Base-by-base conservation (phyloP, 1,139 yeast genomes). In the Hemisphaericaspora lyxosophila region DNA sequence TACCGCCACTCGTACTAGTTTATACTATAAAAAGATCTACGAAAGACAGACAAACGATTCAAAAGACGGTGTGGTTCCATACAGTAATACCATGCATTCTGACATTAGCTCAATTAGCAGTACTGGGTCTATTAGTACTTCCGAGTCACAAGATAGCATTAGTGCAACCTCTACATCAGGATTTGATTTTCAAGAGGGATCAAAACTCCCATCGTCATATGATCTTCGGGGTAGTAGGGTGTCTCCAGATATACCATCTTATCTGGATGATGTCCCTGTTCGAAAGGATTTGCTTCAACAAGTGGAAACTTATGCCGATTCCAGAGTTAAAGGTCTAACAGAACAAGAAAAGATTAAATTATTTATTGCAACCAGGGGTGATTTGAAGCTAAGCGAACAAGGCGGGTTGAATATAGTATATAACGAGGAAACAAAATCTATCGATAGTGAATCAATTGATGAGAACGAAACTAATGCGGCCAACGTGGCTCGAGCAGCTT, bases 11-110 rank as follows among this genome's bases (percentile, higher is more conserved):
- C 43, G 46, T 14, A 42, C 36, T 29, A 67, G 73, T 47, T 43
- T 51, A 3, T 71, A 69, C 51, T 70, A 70, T 46, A 51, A 55
- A 26, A 63, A 59, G 43, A 64, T 68, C 8, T 38, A 43, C 7
- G 53, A 49, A 26, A 39, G 45, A 17, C 40, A 29, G 13, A 31
- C 43, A 2, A 46, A 46, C 5, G 47, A 44, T 5, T 24, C 33
- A 17, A 4, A 18, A 11, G 5, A n/a, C 16, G 18, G 6, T n/a
- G 14, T 12, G 9, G 26, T 22, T 22, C 30, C 7, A 9, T n/a
- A 14, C 9, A 26, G 17, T 26, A 34, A 26, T 29, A 33, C 7
- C 29, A 30, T 24, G 33, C 25, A 33, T 7, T 39, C 47, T 1
- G 48, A 45, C 33, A 24, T 36, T 7, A 43, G 48, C 27, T 43